Base-by-base conservation (phyloP, 2,329 filamentous ascomycete genomes). In the Aureobasidium lini region DNA sequence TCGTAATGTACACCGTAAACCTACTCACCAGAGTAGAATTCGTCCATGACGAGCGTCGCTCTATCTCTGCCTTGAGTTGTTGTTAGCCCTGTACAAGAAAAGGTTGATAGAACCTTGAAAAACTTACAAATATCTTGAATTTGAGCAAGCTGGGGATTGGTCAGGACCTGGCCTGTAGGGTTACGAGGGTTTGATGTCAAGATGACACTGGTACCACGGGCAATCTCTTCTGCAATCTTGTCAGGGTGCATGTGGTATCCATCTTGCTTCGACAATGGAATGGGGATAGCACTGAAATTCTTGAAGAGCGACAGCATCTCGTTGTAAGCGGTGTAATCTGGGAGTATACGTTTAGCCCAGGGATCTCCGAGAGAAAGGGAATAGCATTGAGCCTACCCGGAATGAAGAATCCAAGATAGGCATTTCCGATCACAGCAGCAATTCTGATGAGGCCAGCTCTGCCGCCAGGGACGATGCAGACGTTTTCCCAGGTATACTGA, bases 401-500 rank as follows among this genome's bases (percentile, higher is more conserved):
- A 16, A 52, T 40, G 75, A 95, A 96, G 81, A 96, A 96, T 43
- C 88, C 90, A 63, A 96, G 80, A 58, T 73, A 72, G 59, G 91
- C 87, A 72, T 95, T 95, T 64, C 93, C 93, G 66, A 97, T 77
- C 6, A 97, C 91, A 54, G 93, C 93, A 18, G 93, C 93, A 71
- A 97, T 96, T 67, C 93, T 85, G 72, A 96, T 96, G 75, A 97
- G 78, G 50, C 93, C 93, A 36, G 93, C 93, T 67, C 93, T 85
- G 40, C 93, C 93, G 73, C 92, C 92, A 47, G 93, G 93, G 3
- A 97, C 93, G 71, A 97, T 95, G 72, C 89, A 92, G 16, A 96
- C 93, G 73, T 97, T 97, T 79, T 97, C 93, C 88, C 90, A 96
- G 6, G 89, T 95, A 73, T 97, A 97, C 76, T 95, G 81, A 74